Base-by-base conservation (phyloP, 2,329 filamentous ascomycete genomes). In the Diplodia mutila region DNA sequence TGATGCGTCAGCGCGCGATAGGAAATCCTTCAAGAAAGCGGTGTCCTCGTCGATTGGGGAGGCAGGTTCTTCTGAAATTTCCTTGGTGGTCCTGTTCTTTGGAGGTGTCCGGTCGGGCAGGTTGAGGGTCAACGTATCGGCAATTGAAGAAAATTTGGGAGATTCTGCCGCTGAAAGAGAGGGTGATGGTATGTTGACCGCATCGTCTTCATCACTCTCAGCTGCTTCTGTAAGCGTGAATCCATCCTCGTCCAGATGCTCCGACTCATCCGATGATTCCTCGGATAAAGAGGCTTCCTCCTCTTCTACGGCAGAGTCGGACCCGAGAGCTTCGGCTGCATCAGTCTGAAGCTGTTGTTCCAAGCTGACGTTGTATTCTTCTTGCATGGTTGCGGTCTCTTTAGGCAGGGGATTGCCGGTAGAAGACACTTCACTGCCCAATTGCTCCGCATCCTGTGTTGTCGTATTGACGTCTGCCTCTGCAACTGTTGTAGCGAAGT, bases 1-100 rank as follows among this genome's bases (percentile, higher is more conserved):
- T 70, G 76, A 83, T 34, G 82, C 79, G n/a, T 80, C 81, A n/a
- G 82, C 81, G 9, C 82, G 81, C 21, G 75, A 82, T 51, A 85
- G 77, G 69, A 84, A 85, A 42, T 83, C 81, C 68, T 82, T 82
- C 5, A 85, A 74, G 18, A 84, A 72, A 1, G 82, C 82, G 8
- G 83, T 84, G 68, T 85, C 83, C 66, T 83, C 82, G 48, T 80
- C 74, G 69, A 84, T 57, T 72, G 78, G 69, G 67, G 65, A 67
- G 16, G 65, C 23, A 18, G 54, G 39, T 25, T 66, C 55, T 46
- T 67, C 54, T 16, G 42, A 12, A 5, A 51, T 7, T 21, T 51
- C 53, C 18, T 68, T 42, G 18, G 57, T 61, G 21, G 59, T 25
- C 29, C 42, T 49, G 16, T 39, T 32, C 42, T 34, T 65, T 27